phyloP scores from a whole-genome alignment of 495 filamentous ascomycete genomes.

The Sordaria brevicollis region DNA sequence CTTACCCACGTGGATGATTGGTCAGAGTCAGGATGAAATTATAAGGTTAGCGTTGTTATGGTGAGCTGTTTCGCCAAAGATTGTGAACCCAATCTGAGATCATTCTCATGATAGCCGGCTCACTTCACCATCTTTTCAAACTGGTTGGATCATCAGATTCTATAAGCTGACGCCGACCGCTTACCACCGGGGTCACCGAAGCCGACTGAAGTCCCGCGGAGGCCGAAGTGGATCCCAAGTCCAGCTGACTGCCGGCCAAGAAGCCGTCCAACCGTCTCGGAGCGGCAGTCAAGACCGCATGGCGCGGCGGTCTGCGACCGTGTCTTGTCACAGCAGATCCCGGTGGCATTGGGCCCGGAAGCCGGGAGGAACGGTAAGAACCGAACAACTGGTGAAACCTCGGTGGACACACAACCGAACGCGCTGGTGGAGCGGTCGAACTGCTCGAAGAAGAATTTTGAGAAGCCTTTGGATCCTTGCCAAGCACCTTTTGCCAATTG shows the following conservation, averaged over 20 bases:
- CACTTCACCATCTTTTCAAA: not conserved
- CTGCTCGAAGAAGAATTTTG: not conserved
- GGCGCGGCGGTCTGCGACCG: not conserved
- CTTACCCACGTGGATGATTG: not conserved
- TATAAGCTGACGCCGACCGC: not conserved
- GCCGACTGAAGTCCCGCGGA: not conserved
- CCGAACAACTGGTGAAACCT: not conserved
- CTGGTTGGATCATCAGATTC: not conserved
- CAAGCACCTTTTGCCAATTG: not conserved
- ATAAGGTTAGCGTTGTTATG: not conserved
- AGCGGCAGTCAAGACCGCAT: not conserved
- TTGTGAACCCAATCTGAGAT: not conserved
- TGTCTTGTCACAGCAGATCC: not conserved
- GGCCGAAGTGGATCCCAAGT: not conserved
- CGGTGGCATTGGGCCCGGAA: not conserved
- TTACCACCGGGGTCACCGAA: not conserved
- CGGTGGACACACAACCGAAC: not conserved
- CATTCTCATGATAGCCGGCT: not conserved
- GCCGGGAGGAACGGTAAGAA: not conserved
- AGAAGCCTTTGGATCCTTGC: not conserved
- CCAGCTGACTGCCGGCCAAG: not conserved
- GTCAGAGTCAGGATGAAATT: not conserved
- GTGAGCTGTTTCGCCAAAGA: not conserved
- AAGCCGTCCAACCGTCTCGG: not conserved
- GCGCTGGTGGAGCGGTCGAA: not conserved